Conservation (phyloP, 129 eudicot genomes). For the Helianthus tuberosus region DNA sequence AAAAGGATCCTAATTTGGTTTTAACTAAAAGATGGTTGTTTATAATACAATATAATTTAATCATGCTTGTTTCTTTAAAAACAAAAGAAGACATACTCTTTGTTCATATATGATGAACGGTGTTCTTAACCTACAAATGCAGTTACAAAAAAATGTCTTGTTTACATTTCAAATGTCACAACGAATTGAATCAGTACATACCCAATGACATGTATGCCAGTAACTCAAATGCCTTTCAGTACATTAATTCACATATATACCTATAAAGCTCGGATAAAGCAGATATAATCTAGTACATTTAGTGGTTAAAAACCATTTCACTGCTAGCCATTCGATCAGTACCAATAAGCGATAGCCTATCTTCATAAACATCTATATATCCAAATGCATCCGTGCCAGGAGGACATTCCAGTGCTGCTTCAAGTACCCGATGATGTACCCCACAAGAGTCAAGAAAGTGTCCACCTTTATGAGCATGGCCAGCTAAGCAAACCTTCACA, state of each 20-base stretch:
- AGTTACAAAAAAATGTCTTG: slow-evolving; percentile 10
- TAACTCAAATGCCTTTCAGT: neutral
- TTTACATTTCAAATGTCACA: slow-evolving; percentile 6
- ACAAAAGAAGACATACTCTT: neutral
- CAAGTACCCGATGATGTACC: slow-evolving; percentile 92
- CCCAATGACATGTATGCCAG: neutral
- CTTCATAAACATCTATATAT: slow-evolving; percentile 69
- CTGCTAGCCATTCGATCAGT: slow-evolving; percentile 68
- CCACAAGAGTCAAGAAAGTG: slow-evolving; percentile 76
- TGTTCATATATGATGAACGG: neutral
- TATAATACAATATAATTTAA: slow-evolving; percentile 1
- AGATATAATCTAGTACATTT: slow-evolving; percentile 1
- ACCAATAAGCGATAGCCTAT: slow-evolving; percentile 69
- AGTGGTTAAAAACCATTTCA: slow-evolving; percentile 63
- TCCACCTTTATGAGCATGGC: slow-evolving; percentile 87
- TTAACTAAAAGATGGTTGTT: neutral
- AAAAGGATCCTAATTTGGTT: slow-evolving; percentile 11
- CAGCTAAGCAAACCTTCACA: slow-evolving; percentile 88
- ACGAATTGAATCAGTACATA: neutral
- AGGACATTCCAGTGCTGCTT: slow-evolving; percentile 95
- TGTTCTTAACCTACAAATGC: slow-evolving; percentile 11
- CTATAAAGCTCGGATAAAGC: neutral
- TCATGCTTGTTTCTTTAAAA: neutral
- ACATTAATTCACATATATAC: slow-evolving; percentile 4
- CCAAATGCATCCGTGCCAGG: slow-evolving; percentile 88